Base-by-base conservation (phyloP, 352 stramenopile genomes). In the Phytophthora syringae region DNA sequence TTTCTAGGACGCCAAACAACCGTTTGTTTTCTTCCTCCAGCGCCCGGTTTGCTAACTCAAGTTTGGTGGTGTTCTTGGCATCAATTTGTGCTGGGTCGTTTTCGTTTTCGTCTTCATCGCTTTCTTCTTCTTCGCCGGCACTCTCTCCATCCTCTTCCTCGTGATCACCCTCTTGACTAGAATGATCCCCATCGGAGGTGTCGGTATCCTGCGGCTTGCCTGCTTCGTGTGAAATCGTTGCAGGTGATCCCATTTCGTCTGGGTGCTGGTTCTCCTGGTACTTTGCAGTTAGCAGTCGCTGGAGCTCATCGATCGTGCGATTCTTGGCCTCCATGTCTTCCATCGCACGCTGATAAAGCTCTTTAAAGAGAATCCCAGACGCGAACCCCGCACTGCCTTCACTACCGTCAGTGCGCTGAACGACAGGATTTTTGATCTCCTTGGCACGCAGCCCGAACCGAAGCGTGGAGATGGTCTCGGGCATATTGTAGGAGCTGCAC, bases 401-500 rank as follows among this genome's bases (percentile, higher is more conserved):
- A 39, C 57, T 51, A 32, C 63, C 22, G 15, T 86, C 77, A 24
- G 70, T 68, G 37, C 87, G 77, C 28, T 80, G 67, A 9, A 84
- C 58, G 21, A 88, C 72, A 1, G 81, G 81, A 56, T 94, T 94
- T 53, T 93, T 92, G 53, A 94, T 93, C 43, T 92, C 84, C 55
- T 93, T 92, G 0, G 86, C 86, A 12, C 84, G 80, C 44, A 89
- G 54, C 0, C 84, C 86, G 39, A 93, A 94, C 2, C 82, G 75
- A 32, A 94, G 60, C 10, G 85, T 94, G 7, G 83, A 92, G 22
- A 94, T 91, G 5, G 85, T 94, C 55, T 94, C 85, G 0, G 80
- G 18, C 73, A 92, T 87, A 63, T 94, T 92, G 66, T 89, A 92
- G 25, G 82, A 90, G 59, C 80, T 90, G 49, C 81, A 90, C 5